Evolutionary conservation across 2,329 filamentous ascomycete species (phyloP).

Genomic region (Sarocladiaceae sp.): DNA sequence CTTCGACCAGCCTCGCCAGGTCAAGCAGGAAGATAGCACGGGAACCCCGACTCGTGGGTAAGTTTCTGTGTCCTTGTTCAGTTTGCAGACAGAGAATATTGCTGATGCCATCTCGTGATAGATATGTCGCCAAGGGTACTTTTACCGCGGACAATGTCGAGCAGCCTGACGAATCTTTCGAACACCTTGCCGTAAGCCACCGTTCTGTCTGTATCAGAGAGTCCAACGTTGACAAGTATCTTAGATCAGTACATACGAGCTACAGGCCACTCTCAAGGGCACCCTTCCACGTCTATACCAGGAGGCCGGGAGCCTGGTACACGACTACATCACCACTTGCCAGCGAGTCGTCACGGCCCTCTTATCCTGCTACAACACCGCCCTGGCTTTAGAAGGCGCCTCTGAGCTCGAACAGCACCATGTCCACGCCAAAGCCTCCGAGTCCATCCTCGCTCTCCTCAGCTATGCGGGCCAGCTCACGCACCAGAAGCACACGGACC

Average conservation of each 20-base stretch:
- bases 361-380: not conserved
- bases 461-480: slow-evolving; percentile 1
- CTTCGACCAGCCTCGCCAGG: slow-evolving; percentile 45
- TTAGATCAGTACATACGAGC: not conserved
- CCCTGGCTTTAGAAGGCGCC: not conserved
- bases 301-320: not conserved
- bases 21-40: slow-evolving; percentile 39
- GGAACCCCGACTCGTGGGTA: not conserved
- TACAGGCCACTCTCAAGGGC: not conserved
- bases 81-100: not conserved
- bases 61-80: not conserved
- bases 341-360: not conserved
- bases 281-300: not conserved
- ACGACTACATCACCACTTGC: slow-evolving; percentile 1
- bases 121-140: not conserved
- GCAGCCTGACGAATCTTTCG: not conserved
- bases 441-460: not conserved
- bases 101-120: not conserved
- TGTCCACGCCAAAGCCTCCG: not conserved
- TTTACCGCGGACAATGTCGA: not conserved
- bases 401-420: not conserved
- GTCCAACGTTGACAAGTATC: not conserved
- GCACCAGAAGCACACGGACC: slow-evolving; percentile 52
- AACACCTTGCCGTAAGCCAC: slow-evolving; percentile 1
- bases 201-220: not conserved